Percentiles rank a stretch among this genome's conserved stretches.
These are phyloP conservation scores for Gracilaria vermiculophylla DNA, from an alignment of 23 red algal species.

Conservation along the genomic window DNA sequence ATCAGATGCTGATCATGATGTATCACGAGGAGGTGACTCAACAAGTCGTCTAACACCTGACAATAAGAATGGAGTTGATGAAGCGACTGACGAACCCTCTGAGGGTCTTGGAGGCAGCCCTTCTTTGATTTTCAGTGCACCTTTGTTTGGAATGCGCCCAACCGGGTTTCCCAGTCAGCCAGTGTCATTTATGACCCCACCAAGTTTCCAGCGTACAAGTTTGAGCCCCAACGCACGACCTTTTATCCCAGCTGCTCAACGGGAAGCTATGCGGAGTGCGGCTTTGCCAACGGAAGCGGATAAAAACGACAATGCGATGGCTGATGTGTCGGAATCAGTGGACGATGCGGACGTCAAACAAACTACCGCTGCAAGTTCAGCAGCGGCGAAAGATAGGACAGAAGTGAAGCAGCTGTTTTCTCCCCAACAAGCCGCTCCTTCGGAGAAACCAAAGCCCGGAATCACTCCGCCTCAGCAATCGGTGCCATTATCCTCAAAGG, in stretches of 20 bases:
- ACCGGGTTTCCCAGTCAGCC: not conserved
- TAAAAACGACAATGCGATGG: not conserved
- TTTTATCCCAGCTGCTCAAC: conserved; percentile 25
- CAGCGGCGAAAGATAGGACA: not conserved
- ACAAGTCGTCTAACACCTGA: not conserved
- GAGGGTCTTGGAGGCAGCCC: not conserved
- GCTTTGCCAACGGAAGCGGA: not conserved
- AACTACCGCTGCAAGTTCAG: not conserved
- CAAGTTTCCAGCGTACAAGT: conserved; percentile 39
- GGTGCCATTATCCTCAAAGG: not conserved
- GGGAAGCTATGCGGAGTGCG: not conserved
- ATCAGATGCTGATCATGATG: not conserved
- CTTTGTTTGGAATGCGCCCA: conserved; percentile 54
- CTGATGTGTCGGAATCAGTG: not conserved
- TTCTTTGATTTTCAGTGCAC: not conserved
- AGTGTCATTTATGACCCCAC: conserved; percentile 34
- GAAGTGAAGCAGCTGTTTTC: not conserved
- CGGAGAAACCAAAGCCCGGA: not conserved
- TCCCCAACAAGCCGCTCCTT: not conserved
- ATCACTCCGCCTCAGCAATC: not conserved
- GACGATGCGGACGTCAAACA: not conserved
- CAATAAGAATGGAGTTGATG: not conserved
- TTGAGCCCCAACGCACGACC: conserved; percentile 14
- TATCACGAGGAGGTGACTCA: not conserved
- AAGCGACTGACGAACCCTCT: not conserved